phyloP scores from a whole-genome alignment of 495 filamentous ascomycete genomes.

The Saxophila tyrrhenica region DNA sequence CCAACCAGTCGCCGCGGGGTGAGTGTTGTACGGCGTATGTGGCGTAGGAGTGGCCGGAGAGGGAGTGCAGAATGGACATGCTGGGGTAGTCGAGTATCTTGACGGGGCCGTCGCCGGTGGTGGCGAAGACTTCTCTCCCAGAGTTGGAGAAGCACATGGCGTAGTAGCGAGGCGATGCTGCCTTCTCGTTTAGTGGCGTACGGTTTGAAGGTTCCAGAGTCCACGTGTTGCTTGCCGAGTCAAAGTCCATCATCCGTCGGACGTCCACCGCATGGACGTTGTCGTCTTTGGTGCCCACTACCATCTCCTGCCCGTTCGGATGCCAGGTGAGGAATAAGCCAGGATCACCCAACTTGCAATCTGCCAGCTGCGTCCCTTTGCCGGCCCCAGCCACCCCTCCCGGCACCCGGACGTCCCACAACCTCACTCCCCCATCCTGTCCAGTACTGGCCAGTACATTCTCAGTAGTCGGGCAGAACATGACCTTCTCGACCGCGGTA shows the following conservation, averaged over 20 bases:
- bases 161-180: constrained; percentile 1
- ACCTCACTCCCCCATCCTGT: constrained; percentile 69
- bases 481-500: constrained; percentile 68
- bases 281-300: constrained; percentile 74
- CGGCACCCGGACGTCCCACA: constrained; percentile 87
- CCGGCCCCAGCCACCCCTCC: constrained; percentile 74
- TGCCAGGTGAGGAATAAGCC: constrained; percentile 43
- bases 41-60: constrained; percentile 75
- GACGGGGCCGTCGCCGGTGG: constrained; percentile 70
- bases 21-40: constrained; percentile 61
- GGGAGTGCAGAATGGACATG: constrained; percentile 40
- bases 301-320: constrained; percentile 69
- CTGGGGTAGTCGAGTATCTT: constrained; percentile 68
- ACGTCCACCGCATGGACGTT: constrained; percentile 8
- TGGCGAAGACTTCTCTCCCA: constrained; percentile 62
- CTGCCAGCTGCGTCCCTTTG: constrained; percentile 52
- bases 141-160: constrained; percentile 60
- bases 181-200: neutral
- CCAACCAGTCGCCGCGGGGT: constrained; percentile 68
- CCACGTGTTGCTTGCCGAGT: neutral
- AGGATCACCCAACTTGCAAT: constrained; percentile 36
- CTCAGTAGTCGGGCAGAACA: constrained; percentile 82
- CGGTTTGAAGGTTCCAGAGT: neutral
- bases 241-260: constrained; percentile 1
- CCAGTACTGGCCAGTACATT: constrained; percentile 80